Percentiles rank a stretch among this genome's conserved stretches.
Evolutionary conservation across 2,329 filamentous ascomycete species (phyloP).

Genomic region (Aspergillus sergii): DNA sequence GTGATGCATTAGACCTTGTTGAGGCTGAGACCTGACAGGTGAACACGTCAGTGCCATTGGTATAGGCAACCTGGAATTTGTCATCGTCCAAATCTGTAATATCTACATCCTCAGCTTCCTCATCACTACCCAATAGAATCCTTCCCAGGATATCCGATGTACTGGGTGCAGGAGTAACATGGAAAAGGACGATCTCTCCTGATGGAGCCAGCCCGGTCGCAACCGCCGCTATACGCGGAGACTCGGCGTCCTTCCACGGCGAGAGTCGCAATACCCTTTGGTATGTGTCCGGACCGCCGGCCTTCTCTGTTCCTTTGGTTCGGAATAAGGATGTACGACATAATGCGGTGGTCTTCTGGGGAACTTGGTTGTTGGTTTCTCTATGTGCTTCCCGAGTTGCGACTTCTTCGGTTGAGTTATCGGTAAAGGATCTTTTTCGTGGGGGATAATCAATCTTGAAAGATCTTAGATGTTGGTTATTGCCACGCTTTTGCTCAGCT

Average conservation of each 20-base stretch:
- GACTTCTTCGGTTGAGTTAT: constrained; percentile 18
- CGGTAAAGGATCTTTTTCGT: constrained; percentile 36
- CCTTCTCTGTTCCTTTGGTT: constrained; percentile 34
- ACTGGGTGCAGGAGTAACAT: constrained; percentile 61
- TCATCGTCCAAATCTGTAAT: constrained; percentile 36
- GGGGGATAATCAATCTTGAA: constrained; percentile 65
- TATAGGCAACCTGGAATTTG: constrained; percentile 74
- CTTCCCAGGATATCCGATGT: constrained; percentile 56
- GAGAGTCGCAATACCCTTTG: constrained; percentile 62
- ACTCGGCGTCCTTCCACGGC: constrained; percentile 54
- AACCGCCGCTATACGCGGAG: constrained; percentile 71
- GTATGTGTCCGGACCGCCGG: constrained; percentile 53
- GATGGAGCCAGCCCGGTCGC: constrained; percentile 76
- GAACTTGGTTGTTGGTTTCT: constrained; percentile 25
- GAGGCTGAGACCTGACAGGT: constrained; percentile 61
- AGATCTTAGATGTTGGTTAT: constrained; percentile 81
- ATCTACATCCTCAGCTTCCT: constrained; percentile 55
- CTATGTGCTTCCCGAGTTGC: constrained; percentile 25
- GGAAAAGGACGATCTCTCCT: constrained; percentile 79
- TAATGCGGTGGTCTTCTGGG: constrained; percentile 46
- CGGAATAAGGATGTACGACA: constrained; percentile 58
- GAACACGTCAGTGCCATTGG: constrained; percentile 74
- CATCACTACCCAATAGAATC: constrained; percentile 52
- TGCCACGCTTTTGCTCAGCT: constrained; percentile 70
- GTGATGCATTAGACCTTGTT: constrained; percentile 46